Evolutionary conservation across 2,329 filamentous ascomycete species (phyloP), one percentile per base, ranked within the genome.

Genomic region (Zasmidium citrigriseum): DNA sequence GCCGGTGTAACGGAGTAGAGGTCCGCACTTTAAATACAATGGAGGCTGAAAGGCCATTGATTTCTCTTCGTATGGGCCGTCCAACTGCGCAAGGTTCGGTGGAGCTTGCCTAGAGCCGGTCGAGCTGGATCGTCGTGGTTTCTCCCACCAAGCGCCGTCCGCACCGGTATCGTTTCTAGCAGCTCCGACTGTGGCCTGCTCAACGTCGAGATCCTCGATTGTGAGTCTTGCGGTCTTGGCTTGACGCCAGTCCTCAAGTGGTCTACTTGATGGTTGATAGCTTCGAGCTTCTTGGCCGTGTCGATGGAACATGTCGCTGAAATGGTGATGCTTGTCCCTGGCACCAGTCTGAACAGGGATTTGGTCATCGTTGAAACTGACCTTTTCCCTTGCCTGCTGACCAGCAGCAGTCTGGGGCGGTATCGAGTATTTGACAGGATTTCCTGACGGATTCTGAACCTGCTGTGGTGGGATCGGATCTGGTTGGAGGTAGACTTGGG

Each of bases 1-100:
- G 20, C 96, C 95, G 55, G 89, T 93, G 73, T 96, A 99, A 59
- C 95, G 87, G 62, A 99, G 78, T 21, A 99, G 78, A 4, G 95
- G 95, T 0, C 95, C 95, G 69, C 93, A 96, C 74, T 92, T 93
- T 54, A 99, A 80, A 71, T 90, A 93, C 38, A 99, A 76, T 2
- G 86, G 83, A 21, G 95, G 95, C 66, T 89, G 89, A 75, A 98
- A 99, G 58, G 83, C 83, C 78, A 83, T 82, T 62, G 84, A 82
- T 38, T 78, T 80, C 55, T 89, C 85, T 64, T 90, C 86, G 62
- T 88, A 89, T 0, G 84, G 82, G 63, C 86, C 86, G 0, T 84
- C 84, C 65, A 80, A 84, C 54, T 81, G 77, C n/a, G 77, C 79
- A 29, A 80, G 77, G 2, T 78, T 73, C 1, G 79, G 52, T 16